Evolutionary conservation across 345 rosid species (phyloP), one percentile per base, ranked within the genome.

Genomic region (Corchorus capsularis): DNA sequence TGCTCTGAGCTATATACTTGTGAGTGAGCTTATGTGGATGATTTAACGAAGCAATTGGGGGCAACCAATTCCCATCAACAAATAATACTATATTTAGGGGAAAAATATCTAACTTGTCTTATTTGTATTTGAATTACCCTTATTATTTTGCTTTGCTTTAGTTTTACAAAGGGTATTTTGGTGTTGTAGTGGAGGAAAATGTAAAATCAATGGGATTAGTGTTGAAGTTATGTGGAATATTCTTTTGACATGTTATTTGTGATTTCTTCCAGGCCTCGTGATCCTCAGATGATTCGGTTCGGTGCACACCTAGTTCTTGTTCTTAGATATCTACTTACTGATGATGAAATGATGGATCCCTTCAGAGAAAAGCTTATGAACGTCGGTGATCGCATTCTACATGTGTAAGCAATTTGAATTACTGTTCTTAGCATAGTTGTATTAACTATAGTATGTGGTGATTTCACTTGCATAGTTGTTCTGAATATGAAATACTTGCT

Each of bases 291-390:
- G 97, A 93, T 96, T 56, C 87, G 94, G 62, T 96, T 96, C 75
- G 98, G 99, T 55, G 98, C 98, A 68, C 99, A 96, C 75, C 77
- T 92, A 72, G 99, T 93, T 63, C 94, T 96, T 81, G 99, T 93
- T 82, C 92, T 93, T 80, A 88, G 99, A 78, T 82, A 83, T 84
- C 80, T 92, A 73, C 89, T 87, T 79, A 84, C 85, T 45, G 98
- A 92, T 45, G 98, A 92, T 73, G 92, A 91, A 84, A 83, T 93
- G 82, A 84, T 85, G 76, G 96, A 89, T 87, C 63, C 83, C 78
- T 90, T 92, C 79, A 85, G 80, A 81, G 96, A 93, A 85, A 94
- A 92, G 85, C 92, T 96, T 78, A 89, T 79, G 88, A 89, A 80
- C 75, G 89, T 91, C 87, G 99, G 99, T 54, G 99, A 96, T 85